Evolutionary conservation across 768 basidiomycete genomes (phyloP).

Genomic region (Punctularia strigosozonata): DNA sequence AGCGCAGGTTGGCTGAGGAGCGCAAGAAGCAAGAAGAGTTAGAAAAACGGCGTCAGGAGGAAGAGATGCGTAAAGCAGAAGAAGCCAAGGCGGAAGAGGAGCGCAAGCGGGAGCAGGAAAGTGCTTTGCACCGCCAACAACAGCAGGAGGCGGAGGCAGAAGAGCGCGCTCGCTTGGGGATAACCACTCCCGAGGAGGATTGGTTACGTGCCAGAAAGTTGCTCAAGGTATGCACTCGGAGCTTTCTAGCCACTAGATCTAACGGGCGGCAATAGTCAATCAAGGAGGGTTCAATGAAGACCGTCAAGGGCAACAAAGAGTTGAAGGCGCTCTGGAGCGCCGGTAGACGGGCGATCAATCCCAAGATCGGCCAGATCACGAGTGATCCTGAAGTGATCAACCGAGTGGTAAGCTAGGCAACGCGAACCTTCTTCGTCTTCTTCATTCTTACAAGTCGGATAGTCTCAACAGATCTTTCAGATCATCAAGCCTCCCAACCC

Average conservation of each 20-base stretch:
- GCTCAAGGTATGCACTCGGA: constrained; percentile 34
- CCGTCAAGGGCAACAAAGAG: constrained; percentile 46
- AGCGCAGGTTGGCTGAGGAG: constrained; percentile 14
- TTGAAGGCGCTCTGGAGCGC: constrained; percentile 53
- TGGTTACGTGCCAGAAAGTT: constrained; percentile 46
- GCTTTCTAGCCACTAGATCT: constrained; percentile 4
- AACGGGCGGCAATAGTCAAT: constrained; percentile 30
- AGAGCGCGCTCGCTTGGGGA: constrained; percentile 31
- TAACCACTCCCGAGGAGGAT: constrained; percentile 48
- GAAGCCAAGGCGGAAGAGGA: constrained; percentile 17
- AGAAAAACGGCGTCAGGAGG: constrained; percentile 10
- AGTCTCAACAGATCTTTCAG: constrained; percentile 32
- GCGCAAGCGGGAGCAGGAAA: constrained; percentile 17
- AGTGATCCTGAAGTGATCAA: constrained; percentile 50
- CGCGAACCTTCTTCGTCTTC: constrained; percentile 6
- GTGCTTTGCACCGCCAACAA: constrained; percentile 22
- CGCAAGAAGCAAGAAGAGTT: constrained; percentile 14
- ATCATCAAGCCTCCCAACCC: constrained; percentile 23
- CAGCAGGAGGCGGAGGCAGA: constrained; percentile 25
- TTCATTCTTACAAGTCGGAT: constrained; percentile 10
- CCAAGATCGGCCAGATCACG: constrained; percentile 81
- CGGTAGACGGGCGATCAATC: constrained; percentile 67
- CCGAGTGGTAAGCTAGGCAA: constrained; percentile 42
- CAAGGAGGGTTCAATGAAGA: constrained; percentile 52
- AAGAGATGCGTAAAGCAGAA: constrained; percentile 12